Percentiles rank a stretch among this genome's conserved stretches.
Conservation (phyloP, 2,329 filamentous ascomycete genomes). For the Colletotrichum melonis region DNA sequence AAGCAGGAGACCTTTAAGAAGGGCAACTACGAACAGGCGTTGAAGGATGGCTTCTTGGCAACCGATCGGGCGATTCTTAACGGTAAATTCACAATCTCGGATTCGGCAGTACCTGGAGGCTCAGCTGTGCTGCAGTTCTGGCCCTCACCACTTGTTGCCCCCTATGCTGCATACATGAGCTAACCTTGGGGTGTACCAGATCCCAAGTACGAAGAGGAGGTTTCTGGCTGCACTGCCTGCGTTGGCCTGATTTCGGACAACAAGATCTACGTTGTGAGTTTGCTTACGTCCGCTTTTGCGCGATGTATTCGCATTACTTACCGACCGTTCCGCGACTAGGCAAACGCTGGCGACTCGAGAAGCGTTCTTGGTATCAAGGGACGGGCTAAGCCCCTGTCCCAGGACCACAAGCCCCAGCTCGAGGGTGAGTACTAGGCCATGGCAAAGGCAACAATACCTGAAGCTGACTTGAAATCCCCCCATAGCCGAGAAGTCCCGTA, state of each 20-base stretch:
- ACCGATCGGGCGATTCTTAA: slow-evolving; percentile 96
- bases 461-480: slow-evolving; percentile 13
- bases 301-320: slow-evolving; percentile 41
- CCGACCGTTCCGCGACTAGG: slow-evolving; percentile 64
- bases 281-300: slow-evolving; percentile 24
- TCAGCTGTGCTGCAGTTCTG: not conserved
- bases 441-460: not conserved
- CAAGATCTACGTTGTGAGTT: slow-evolving; percentile 94
- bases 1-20: slow-evolving; percentile 95
- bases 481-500: slow-evolving; percentile 92
- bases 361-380: slow-evolving; percentile 96
- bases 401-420: slow-evolving; percentile 98
- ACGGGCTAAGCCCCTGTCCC: slow-evolving; percentile 96
- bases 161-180: slow-evolving; percentile 2
- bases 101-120: not conserved
- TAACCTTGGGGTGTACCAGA: slow-evolving; percentile 65
- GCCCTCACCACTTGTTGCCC: not conserved
- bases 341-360: slow-evolving; percentile 96
- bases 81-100: slow-evolving; percentile 67
- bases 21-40: slow-evolving; percentile 91
- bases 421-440: slow-evolving; percentile 72
- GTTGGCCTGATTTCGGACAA: slow-evolving; percentile 89
- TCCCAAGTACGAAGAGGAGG: slow-evolving; percentile 96
- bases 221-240: slow-evolving; percentile 96
- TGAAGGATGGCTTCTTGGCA: slow-evolving; percentile 97